Evolutionary conservation across 352 stramenopile species (phyloP), one percentile per base, ranked within the genome.

Genomic region (Bremia lactucae): DNA sequence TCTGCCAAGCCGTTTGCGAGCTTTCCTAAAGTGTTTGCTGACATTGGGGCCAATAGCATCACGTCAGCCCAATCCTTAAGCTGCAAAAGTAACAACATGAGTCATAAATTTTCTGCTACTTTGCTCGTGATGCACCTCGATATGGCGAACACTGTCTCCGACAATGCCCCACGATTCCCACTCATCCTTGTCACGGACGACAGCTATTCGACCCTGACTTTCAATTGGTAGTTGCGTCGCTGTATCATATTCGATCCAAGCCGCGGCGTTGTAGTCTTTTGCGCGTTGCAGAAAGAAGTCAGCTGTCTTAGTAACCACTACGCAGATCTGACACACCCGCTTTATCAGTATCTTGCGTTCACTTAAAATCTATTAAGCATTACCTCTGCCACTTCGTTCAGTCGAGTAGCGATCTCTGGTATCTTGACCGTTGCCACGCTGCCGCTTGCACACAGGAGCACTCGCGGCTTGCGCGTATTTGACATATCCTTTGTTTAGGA

Each of bases 21-120:
- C 36, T 97, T 97, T 13, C 59, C 84, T 4, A 97, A 47, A 5
- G 84, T 94, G 39, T 96, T 96, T 2, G 88, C 88, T 0, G 86
- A 96, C 31, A 95, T 68, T 2, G 88, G 88, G 2, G 83, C 72
- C 19, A 95, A 51, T 2, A 98, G 25, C 40, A 96, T 64, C 34
- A 96, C 55, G 48, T 98, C 93, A 0, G 92, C 92, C 94, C 94
- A 98, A 62, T 97, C 88, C 46, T 96, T 89, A 14, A 98, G 51
- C 80, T 95, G 41, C n/a, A 56, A 7, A 9, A 26, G 24, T 19
- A n/a, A 13, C 13, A 39, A 6, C 23, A 23, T 38, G 6, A 25
- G 19, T 39, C 7, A 44, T 47, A 19, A 18, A 38, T 24, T 31
- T 16, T 34, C 26, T 13, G 9, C 4, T 14, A 1, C 22, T 35